Conservation (phyloP, 2,329 filamentous ascomycete genomes). For the Colletotrichum endophyticum region DNA sequence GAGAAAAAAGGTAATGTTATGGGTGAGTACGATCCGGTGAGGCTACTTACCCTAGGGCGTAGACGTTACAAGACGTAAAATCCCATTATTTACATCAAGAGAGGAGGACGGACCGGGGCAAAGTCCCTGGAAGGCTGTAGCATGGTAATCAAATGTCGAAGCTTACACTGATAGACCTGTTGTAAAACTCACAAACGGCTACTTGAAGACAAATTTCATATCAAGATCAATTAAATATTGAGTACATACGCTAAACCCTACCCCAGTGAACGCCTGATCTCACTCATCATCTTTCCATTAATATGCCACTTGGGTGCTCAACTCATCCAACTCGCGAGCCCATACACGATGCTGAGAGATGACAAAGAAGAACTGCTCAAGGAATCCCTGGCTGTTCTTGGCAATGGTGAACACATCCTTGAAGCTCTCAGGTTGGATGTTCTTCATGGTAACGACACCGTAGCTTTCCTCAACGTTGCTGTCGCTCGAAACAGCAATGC, state of each 20-base stretch:
- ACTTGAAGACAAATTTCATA: accelerated
- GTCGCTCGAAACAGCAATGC: slow-evolving; percentile 46
- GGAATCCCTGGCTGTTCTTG: slow-evolving; percentile 71
- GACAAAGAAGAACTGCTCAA: slow-evolving; percentile 72
- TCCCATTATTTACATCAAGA: accelerated
- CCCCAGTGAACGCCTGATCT: not conserved
- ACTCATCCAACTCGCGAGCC: slow-evolving; percentile 73
- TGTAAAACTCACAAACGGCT: accelerated
- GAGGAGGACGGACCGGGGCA: accelerated
- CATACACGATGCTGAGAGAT: slow-evolving; percentile 78
- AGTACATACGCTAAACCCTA: not conserved
- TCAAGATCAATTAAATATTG: not conserved
- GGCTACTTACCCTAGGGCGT: not conserved
- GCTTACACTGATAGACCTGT: accelerated
- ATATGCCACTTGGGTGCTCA: slow-evolving; percentile 71
- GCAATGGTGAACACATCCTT: slow-evolving; percentile 66
- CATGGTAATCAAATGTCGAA: not conserved
- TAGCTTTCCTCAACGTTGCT: slow-evolving; percentile 68
- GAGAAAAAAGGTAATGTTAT: not conserved
- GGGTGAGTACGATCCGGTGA: not conserved
- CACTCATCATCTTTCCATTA: slow-evolving; percentile 38
- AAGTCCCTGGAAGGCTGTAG: accelerated
- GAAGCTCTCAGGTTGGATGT: slow-evolving; percentile 59
- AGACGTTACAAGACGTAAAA: not conserved
- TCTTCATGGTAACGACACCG: slow-evolving; percentile 74